Evolutionary conservation across 108 stramenopile species (phyloP).

Genomic region (Conticribra weissflogii): DNA sequence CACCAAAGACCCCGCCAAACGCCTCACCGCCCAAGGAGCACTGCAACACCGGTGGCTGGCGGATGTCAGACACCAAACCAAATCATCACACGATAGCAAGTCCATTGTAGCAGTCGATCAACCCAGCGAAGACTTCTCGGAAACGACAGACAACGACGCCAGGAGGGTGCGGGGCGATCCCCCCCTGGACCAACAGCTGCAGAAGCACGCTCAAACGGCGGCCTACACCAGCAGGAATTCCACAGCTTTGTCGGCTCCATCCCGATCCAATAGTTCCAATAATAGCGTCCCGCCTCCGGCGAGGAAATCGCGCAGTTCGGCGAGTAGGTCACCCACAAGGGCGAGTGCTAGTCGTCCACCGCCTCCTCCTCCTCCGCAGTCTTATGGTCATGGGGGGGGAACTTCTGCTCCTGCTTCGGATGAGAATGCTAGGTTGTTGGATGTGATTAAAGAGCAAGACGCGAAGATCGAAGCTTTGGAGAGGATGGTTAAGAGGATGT

Average conservation of each 20-base stretch:
- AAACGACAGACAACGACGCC: conserved; percentile 3
- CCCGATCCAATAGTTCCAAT: not conserved
- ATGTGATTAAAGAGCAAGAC: conserved; percentile 52
- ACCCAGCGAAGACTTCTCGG: conserved; percentile 14
- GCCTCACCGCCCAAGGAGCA: conserved; percentile 68
- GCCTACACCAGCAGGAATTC: not conserved
- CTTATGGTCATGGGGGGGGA: not conserved
- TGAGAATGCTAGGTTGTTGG: conserved; percentile 45
- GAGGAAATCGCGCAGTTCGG: conserved; percentile 2
- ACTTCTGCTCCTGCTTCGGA: conserved; percentile 13
- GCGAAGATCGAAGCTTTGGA: conserved; percentile 48
- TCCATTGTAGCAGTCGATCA: conserved; percentile 4
- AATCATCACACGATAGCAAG: not conserved
- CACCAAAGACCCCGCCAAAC: conserved; percentile 55
- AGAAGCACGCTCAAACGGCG: not conserved
- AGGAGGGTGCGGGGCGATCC: conserved; percentile 6
- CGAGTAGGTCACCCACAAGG: not conserved
- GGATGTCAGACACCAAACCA: not conserved
- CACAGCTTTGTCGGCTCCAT: not conserved
- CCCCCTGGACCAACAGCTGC: conserved; percentile 6
- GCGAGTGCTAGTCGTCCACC: not conserved
- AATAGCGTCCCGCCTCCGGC: not conserved
- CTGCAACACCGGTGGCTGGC: conserved; percentile 73
- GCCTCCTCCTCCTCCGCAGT: conserved; percentile 33
- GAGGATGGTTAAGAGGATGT: conserved; percentile 46